Evolutionary conservation across 2,329 filamentous ascomycete genomes (phyloP).

Genomic region (Trichophyton verrucosum): DNA sequence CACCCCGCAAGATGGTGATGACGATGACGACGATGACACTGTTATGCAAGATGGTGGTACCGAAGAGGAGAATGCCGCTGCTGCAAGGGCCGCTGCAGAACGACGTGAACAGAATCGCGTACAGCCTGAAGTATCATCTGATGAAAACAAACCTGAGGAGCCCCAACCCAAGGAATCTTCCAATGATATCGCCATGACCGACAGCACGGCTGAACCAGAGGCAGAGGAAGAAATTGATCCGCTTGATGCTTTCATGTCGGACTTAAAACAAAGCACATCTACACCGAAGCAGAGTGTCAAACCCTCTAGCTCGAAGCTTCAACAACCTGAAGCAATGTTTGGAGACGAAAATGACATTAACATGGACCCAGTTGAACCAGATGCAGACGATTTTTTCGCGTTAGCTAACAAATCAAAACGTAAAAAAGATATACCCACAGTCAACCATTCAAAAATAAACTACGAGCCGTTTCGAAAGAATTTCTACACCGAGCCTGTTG

Average conservation of each 20-base stretch:
- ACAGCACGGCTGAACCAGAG: constrained; percentile 21
- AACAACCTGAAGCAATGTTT: constrained; percentile 74
- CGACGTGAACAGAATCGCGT: constrained; percentile 57
- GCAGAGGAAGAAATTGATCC: constrained; percentile 61
- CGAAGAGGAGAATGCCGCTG: constrained; percentile 79
- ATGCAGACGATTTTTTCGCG: constrained; percentile 53
- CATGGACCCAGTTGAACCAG: constrained; percentile 48
- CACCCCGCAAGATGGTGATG: constrained; percentile 30
- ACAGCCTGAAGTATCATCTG: constrained; percentile 35
- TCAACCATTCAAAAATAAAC: constrained; percentile 77
- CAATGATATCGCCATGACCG: background rate
- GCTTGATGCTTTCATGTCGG: constrained; percentile 93
- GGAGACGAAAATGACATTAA: constrained; percentile 66
- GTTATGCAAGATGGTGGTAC: constrained; percentile 66
- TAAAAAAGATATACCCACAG: constrained; percentile 85
- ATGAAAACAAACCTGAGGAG: constrained; percentile 14
- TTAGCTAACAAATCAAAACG: constrained; percentile 57
- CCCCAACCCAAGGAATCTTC: background rate
- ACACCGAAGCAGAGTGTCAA: constrained; percentile 25
- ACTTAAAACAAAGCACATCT: constrained; percentile 42
- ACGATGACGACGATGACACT: constrained; percentile 59
- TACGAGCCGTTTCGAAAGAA: constrained; percentile 81
- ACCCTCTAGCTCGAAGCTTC: constrained; percentile 35
- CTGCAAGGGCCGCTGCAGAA: constrained; percentile 72
- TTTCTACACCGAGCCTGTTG: constrained; percentile 85